These are phyloP conservation scores for Penicillium turbatum DNA, from an alignment of 495 filamentous ascomycete genomes.

Conservation along the genomic window DNA sequence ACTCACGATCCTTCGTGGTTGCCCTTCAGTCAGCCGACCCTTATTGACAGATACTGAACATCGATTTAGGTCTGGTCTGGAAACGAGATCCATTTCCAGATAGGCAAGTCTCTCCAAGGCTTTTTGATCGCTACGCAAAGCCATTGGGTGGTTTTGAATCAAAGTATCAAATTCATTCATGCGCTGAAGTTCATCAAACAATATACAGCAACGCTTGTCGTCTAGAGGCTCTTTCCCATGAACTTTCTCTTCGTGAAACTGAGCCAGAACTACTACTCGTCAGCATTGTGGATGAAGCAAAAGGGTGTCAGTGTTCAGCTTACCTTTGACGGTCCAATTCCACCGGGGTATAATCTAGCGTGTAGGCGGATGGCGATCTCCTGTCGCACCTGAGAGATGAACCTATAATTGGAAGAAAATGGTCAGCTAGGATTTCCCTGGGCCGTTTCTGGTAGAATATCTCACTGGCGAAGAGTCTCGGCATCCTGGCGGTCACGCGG, in stretches of 20 bases:
- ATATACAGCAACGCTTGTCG: constrained; percentile 20
- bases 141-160: constrained; percentile 8
- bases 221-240: constrained; percentile 87
- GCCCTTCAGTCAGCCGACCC: background rate
- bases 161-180: constrained; percentile 24
- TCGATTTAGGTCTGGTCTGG: background rate
- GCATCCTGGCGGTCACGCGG: constrained; percentile 83
- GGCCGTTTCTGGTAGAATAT: background rate
- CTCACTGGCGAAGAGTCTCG: constrained; percentile 73
- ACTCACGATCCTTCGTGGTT: no score
- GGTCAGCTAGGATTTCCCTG: constrained; percentile 5
- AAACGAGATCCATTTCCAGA: background rate
- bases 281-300: background rate
- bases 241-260: constrained; percentile 99
- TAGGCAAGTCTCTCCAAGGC: background rate
- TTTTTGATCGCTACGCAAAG: constrained; percentile 2
- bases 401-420: constrained; percentile 29
- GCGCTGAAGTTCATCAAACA: constrained; percentile 34
- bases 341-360: constrained; percentile 81
- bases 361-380: constrained; percentile 79
- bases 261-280: constrained; percentile 72
- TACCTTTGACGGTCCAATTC: constrained; percentile 79
- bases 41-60: background rate
- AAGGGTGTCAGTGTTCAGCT: constrained; percentile 8
- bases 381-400: constrained; percentile 87